Evolutionary conservation across 2,329 filamentous ascomycete species (phyloP).

Genomic region (Stemphylium vesicarium): DNA sequence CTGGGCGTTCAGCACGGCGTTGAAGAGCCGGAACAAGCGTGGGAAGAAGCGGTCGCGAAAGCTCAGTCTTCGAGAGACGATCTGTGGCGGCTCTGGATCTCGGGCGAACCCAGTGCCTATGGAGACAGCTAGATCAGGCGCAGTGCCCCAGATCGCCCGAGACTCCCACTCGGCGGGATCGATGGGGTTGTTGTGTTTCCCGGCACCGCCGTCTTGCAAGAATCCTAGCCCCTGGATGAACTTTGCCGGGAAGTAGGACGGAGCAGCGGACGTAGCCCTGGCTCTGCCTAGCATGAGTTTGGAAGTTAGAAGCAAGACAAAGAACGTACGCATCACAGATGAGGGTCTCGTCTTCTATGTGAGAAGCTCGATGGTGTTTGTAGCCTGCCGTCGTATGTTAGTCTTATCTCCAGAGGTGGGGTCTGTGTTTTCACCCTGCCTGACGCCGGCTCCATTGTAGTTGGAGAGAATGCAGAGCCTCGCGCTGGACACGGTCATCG

Average conservation of each 20-base stretch:
- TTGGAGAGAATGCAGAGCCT: conserved; percentile 22
- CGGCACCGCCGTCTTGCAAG: conserved; percentile 12
- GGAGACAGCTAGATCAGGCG: conserved; percentile 13
- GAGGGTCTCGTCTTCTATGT: conserved; percentile 12
- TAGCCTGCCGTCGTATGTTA: conserved; percentile 17
- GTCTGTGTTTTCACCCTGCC: conserved; percentile 7
- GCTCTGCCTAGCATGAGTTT: conserved; percentile 11
- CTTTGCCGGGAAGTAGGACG: conserved; percentile 22
- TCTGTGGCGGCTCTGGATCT: neutral
- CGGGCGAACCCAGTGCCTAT: conserved; percentile 17
- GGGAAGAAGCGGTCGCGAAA: conserved; percentile 18
- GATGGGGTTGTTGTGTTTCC: conserved; percentile 23
- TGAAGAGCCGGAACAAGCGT: conserved; percentile 16
- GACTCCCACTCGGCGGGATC: conserved; percentile 16
- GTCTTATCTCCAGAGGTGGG: neutral
- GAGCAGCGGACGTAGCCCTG: conserved; percentile 17
- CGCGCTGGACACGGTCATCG: conserved; percentile 7
- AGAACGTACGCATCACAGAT: conserved; percentile 17
- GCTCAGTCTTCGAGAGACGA: conserved; percentile 6
- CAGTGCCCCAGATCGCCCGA: conserved; percentile 17
- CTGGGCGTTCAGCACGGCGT: conserved; percentile 18
- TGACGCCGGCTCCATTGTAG: conserved; percentile 16
- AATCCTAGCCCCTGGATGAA: conserved; percentile 19
- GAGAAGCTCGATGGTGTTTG: conserved; percentile 10
- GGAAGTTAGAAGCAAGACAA: neutral